Base-by-base conservation (phyloP, 208 protist genomes). In the Crithidia thermophila region DNA sequence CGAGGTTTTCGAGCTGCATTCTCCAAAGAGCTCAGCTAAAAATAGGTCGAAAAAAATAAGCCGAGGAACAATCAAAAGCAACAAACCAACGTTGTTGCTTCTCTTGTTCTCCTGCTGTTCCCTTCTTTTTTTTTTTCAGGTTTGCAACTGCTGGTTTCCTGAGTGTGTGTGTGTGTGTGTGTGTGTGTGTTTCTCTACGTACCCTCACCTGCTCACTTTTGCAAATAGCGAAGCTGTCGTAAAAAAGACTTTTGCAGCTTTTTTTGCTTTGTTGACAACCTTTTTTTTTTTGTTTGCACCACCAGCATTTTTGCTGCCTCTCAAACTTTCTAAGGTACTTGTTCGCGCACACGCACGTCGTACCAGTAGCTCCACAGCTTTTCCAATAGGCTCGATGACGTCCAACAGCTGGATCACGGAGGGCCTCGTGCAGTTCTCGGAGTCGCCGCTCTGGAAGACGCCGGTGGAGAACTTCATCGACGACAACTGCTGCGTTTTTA, bases 401-500 rank as follows among this genome's bases (percentile, higher is more conserved):
- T 78, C 86, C 33, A 81, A 82, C 21, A 72, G 66, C 27, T 95
- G 88, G 88, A 84, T 98, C 16, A 78, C 85, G 3, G 89, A 98
- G 64, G 77, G 83, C 1, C 71, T 98, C 50, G 64, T 96, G 13
- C 88, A 95, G 71, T 98, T 95, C 52, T 79, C 88, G 1, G 73
- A 72, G 30, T 95, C 88, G 16, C 93, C 94, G 18, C 40, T 95
- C 14, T 97, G 94, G 91, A 56, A 71, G 18, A 84, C 79, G 25
- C 93, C 90, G 1, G 81, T 97, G 14, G 79, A 94, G 34, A 84
- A 92, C 68, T 98, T 97, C 79, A 73, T 97, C 27, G 94, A 98
- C 66, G 93, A 97, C 8, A 87, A 96, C 72, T 98, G 94, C 77
- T 83, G 68, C 37, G 27, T 96, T 3, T 98, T 98, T 59, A 90